phyloP scores from a whole-genome alignment of 139 green algal genomes.

The Ulvella scutata region DNA sequence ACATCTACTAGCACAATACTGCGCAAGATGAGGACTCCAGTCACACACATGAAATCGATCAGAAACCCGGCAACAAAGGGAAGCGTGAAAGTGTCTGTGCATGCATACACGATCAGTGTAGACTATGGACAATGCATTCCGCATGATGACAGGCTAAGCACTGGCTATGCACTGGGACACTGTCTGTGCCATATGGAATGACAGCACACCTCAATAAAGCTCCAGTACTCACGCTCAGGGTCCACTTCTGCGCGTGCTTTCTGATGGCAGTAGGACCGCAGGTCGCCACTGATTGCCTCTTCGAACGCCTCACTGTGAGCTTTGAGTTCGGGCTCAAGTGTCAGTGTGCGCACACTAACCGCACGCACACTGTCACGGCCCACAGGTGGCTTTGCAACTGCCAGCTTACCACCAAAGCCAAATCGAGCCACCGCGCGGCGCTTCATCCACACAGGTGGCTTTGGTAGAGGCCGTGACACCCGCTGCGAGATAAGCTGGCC shows the following conservation, averaged over 20 bases:
- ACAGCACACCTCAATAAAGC: neutral
- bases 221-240: neutral
- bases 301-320: conserved; percentile 57
- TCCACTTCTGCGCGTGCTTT: conserved; percentile 14
- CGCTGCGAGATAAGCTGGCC: neutral
- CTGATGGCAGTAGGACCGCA: conserved; percentile 55
- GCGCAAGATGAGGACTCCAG: too few species aligned
- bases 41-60: too few species aligned
- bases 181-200: too few species aligned
- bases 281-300: conserved; percentile 34
- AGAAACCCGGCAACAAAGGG: too few species aligned
- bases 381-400: neutral
- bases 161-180: too few species aligned
- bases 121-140: too few species aligned
- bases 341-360: neutral
- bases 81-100: too few species aligned
- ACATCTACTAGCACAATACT: too few species aligned
- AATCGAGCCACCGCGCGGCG: conserved; percentile 58
- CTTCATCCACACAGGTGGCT: conserved; percentile 73
- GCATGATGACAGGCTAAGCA: too few species aligned
- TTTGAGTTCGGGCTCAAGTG: conserved; percentile 44
- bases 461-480: conserved; percentile 24
- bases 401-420: conserved; percentile 73
- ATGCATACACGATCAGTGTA: too few species aligned
- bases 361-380: neutral